Base-by-base conservation (phyloP, 2,329 filamentous ascomycete genomes). In the Ophiosphaerella narmari region DNA sequence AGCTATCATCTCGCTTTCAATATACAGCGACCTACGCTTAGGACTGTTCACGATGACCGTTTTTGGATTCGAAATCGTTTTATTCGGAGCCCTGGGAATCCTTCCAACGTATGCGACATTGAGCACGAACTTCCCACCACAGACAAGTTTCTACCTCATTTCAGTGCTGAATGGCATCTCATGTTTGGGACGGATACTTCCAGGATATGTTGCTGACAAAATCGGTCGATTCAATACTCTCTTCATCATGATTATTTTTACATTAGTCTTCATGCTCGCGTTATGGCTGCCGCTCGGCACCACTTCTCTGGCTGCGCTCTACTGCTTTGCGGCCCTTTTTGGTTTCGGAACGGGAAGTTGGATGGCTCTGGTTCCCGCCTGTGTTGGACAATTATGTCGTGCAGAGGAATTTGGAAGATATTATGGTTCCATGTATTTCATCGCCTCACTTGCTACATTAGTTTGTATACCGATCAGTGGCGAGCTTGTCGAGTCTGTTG, bases 321-420 rank as follows among this genome's bases (percentile, higher is more conserved):
- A 78, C 31, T 67, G 66, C 18, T 72, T 78, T 39, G 65, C 69
- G 1, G 68, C 73, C 0, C 63, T 80, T 2, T 80, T 78, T 46
- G 78, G 78, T 1, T 79, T 80, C 57, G 77, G 75, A 45, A 78
- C 75, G 0, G 77, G 78, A 1, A 72, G 75, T 7, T 73, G 77
- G 57, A 77, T 80, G 56, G 66, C 70, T 2, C 55, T 79, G 12
- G 75, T 71, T 0, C 76, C 78, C 7, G 75, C 77, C 16, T 80
- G 77, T 44, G 66, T 81, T 3, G 76, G 76, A 2, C 77, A 80
- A 55, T 66, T 81, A 6, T 80, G 78, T 50, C 65, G 74, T 29
- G 74, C 73, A 7, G 63, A 78, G 34, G 76, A 80, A 34, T 78
- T 78, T 58, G 78, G 78, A 8, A 74, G 77, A 14, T 74, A 81